Conservation (phyloP, 495 filamentous ascomycete species). For the Penicillium steckii region DNA sequence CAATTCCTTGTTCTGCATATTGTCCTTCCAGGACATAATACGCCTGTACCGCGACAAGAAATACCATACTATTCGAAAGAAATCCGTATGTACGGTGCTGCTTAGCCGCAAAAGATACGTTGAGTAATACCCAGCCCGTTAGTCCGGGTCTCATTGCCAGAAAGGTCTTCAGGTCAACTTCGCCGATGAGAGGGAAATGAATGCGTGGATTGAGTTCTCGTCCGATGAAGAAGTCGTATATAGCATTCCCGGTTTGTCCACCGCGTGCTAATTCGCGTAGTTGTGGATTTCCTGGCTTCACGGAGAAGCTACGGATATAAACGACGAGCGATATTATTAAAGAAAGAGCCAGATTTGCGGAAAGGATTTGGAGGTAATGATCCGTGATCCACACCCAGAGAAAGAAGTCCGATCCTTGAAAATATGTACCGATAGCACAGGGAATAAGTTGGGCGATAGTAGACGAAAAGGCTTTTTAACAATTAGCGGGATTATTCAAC, state of each 20-base stretch:
- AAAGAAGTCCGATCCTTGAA: constrained; percentile 69
- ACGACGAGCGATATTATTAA: constrained; percentile 63
- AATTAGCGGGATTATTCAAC: too few species aligned
- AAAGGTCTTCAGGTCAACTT: constrained; percentile 79
- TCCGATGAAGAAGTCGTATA: constrained; percentile 91
- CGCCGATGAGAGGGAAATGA: constrained; percentile 60
- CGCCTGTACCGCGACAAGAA: constrained; percentile 67
- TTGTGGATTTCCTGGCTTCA: constrained; percentile 53
- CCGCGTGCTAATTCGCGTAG: constrained; percentile 71
- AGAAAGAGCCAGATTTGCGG: constrained; percentile 69
- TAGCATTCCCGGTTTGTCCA: constrained; percentile 69
- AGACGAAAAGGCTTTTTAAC: constrained; percentile 59
- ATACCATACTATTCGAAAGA: constrained; percentile 75
- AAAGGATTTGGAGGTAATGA: constrained; percentile 75
- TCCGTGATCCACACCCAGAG: constrained; percentile 83
- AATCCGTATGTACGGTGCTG: constrained; percentile 75
- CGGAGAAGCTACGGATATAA: constrained; percentile 70
- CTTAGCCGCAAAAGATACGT: constrained; percentile 72
- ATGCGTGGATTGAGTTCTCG: constrained; percentile 88
- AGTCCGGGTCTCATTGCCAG: constrained; percentile 82
- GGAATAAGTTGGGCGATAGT: constrained; percentile 58
- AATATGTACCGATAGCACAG: constrained; percentile 63
- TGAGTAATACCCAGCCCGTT: constrained; percentile 76
- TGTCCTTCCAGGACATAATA: constrained; percentile 75
- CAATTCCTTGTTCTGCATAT: constrained; percentile 74